phyloP scores from a whole-genome alignment of 1,139 yeast species.

The Yamadazyma membranifaciens region DNA sequence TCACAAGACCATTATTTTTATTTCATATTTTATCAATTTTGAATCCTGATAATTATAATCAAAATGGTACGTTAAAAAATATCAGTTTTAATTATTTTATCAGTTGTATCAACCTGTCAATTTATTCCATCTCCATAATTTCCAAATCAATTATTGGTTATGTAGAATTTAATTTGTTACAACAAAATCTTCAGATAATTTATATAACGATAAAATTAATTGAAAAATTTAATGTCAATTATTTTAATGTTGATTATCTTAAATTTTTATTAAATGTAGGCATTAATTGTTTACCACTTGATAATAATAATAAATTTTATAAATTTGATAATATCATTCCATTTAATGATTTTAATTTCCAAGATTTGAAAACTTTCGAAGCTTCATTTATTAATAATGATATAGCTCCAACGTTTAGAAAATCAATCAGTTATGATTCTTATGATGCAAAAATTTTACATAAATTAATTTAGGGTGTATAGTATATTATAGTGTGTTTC shows the following conservation, averaged over 20 bases:
- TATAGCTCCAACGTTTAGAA: constrained; percentile 14
- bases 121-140: constrained; percentile 7
- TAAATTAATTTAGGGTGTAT: constrained; percentile 4
- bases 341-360: constrained; percentile 1
- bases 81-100: constrained; percentile 6
- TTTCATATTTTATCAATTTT: constrained; percentile 15
- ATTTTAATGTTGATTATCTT: constrained; percentile 8
- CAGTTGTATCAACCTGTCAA: constrained; percentile 8
- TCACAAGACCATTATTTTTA: constrained; percentile 48
- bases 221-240: constrained; percentile 2
- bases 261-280: constrained; percentile 1
- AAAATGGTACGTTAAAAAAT: not conserved
- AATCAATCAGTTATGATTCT: constrained; percentile 5
- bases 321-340: not conserved
- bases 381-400: constrained; percentile 21
- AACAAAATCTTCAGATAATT: constrained; percentile 8
- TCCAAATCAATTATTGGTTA: not conserved
- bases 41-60: constrained; percentile 3
- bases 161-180: not conserved
- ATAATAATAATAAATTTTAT: not conserved
- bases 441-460: constrained; percentile 9
- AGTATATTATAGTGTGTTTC: not conserved
- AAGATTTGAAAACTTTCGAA: constrained; percentile 17
- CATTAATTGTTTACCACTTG: not conserved
- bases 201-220: constrained; percentile 6